Conservation (phyloP, 768 basidiomycete genomes). For the Lactarius tabidus region DNA sequence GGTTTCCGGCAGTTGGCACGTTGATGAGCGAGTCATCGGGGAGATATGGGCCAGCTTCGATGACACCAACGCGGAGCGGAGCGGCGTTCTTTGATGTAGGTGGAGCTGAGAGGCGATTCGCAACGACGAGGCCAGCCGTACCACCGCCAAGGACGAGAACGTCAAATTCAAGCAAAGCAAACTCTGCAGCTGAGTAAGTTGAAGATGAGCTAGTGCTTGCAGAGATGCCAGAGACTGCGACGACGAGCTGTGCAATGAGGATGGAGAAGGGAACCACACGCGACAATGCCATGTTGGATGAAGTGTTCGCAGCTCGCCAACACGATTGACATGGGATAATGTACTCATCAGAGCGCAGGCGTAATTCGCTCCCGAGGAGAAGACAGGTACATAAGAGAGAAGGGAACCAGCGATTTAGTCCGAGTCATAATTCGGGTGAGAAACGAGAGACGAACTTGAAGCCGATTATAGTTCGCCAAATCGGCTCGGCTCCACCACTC, state of each 20-base stretch:
- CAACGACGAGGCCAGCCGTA: constrained; percentile 22
- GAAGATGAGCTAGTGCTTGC: neutral
- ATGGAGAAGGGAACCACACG: neutral
- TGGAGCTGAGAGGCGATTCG: constrained; percentile 23
- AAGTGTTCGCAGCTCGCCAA: neutral
- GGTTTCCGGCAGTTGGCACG: constrained; percentile 23
- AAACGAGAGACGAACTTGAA: neutral
- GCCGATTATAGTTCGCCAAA: too few relatives aligned
- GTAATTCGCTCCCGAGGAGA: neutral
- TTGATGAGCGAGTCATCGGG: constrained; percentile 24
- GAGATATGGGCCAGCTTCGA: constrained; percentile 22
- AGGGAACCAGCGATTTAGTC: neutral
- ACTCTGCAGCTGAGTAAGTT: constrained; percentile 16
- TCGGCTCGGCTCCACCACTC: neutral
- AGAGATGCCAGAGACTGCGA: neutral
- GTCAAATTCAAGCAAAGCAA: constrained; percentile 19
- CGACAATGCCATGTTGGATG: neutral
- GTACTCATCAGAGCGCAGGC: neutral
- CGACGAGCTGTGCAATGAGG: neutral
- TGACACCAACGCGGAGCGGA: constrained; percentile 23
- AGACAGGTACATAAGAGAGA: neutral
- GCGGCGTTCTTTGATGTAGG: constrained; percentile 6
- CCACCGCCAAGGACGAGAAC: constrained; percentile 22
- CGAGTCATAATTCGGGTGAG: neutral
- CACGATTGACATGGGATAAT: neutral